Base-by-base conservation (phyloP, 1,284 basidiomycete species). In the Spongispora temasekensis region DNA sequence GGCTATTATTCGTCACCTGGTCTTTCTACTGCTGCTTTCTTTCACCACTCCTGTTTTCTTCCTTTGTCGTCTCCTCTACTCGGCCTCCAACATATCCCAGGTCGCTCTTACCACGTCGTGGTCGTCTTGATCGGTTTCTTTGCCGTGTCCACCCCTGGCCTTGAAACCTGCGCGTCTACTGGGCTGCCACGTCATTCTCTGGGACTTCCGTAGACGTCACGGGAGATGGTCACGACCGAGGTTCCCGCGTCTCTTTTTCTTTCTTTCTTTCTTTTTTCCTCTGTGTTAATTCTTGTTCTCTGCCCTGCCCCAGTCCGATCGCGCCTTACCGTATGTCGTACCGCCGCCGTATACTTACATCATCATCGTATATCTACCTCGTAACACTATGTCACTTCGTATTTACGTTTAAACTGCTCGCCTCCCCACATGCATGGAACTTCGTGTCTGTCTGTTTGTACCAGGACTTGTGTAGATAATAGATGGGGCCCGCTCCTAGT, bases 81-180 rank as follows among this genome's bases (percentile, higher is more conserved):
- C 71, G 70, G 61, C 68, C 71, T 75, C 55, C 69, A 71, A 71
- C 74, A 75, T 75, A 74, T 75, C 71, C 60, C 56, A 69, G 74
- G 71, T 68, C 73, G 72, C 53, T 59, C 34, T 48, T 50, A n/a
- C 48, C 52, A 28, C 58, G 64, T 60, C 54, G 64, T 55, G 25
- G 60, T 59, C 59, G 40, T 40, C 42, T 44, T 15, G 23, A 23
- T 53, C 44, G 19, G 50, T 53, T 28, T 44, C 37, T 21, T 28
- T 56, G 44, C 44, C 59, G 52, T 52, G 51, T 66, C 52, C 52
- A 62, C 25, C 23, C 37, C 48, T 31, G 32, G 56, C 32, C 30
- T 23, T 7, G 52, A 46, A 27, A 64, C 58, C 32, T n/a, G n/a
- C 44, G 7, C 35, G 54, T 62, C 52, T 53, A 27, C 32, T 48